These are phyloP conservation scores for Themeda triandra DNA, from an alignment of 176 grass and related monocot genomes.

Conservation along the genomic window DNA sequence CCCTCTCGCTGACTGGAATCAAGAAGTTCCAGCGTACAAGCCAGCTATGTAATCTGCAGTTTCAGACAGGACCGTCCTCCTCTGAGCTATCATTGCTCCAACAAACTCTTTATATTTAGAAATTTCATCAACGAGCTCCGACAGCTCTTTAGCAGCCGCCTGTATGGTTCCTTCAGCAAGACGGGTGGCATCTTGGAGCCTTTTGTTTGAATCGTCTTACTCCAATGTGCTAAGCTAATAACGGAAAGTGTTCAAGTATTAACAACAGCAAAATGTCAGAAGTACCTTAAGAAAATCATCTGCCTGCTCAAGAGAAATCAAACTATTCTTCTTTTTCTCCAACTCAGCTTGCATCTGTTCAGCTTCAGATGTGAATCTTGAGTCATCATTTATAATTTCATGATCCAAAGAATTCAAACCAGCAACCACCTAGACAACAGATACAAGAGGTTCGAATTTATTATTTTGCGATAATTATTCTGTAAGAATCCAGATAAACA, in stretches of 20 bases:
- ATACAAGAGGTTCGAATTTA: background rate
- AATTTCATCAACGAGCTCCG: constrained; percentile 48
- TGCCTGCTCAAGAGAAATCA: constrained; percentile 47
- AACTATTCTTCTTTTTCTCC: constrained; percentile 38
- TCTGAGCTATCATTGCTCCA: constrained; percentile 29
- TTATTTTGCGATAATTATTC: background rate
- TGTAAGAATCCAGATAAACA: background rate
- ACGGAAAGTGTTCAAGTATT: background rate
- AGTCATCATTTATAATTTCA: constrained; percentile 47
- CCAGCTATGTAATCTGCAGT: constrained; percentile 41
- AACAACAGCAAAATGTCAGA: constrained; percentile 8
- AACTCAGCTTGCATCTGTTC: constrained; percentile 44
- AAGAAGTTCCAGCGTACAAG: too few species aligned
- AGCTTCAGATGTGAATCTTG: constrained; percentile 46
- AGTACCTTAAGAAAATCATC: constrained; percentile 63
- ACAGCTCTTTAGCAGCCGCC: constrained; percentile 37
- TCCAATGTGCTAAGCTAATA: background rate
- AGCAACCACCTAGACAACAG: constrained; percentile 40
- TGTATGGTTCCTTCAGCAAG: constrained; percentile 50
- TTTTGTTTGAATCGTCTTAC: background rate
- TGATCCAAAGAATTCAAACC: constrained; percentile 39
- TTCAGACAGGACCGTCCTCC: constrained; percentile 61
- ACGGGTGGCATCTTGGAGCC: constrained; percentile 20
- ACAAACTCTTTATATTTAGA: constrained; percentile 61
- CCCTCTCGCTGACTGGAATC: too few species aligned